phyloP scores from a whole-genome alignment of 83 land plant genomes.

The Picea mariana region DNA sequence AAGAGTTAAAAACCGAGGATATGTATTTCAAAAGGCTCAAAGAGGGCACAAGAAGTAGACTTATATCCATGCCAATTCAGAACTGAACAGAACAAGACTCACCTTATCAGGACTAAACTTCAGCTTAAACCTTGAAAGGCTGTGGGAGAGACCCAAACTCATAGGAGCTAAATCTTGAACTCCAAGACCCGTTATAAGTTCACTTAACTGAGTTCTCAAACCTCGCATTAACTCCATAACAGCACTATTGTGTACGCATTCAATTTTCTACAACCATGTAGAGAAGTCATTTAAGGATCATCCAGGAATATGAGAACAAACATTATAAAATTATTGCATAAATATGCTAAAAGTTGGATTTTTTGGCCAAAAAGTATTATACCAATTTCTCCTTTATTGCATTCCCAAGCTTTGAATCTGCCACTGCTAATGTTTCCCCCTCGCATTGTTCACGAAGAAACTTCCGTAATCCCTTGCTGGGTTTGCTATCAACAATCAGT shows the following conservation, averaged over 20 bases:
- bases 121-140: constrained; percentile 92
- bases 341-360: background rate
- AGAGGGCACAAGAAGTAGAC: background rate
- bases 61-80: background rate
- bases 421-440: constrained; percentile 87
- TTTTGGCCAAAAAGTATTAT: background rate
- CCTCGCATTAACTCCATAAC: constrained; percentile 96
- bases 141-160: constrained; percentile 98
- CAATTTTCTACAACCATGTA: constrained; percentile 70
- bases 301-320: background rate
- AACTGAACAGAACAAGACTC: background rate
- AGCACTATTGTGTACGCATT: constrained; percentile 84
- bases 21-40: background rate
- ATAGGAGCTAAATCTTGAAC: constrained; percentile 92
- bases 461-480: constrained; percentile 86
- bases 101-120: constrained; percentile 99
- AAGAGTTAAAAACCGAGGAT: too few relatives aligned
- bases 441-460: constrained; percentile 81
- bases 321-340: background rate
- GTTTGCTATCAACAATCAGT: constrained; percentile 82
- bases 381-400: constrained; percentile 92
- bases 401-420: constrained; percentile 96
- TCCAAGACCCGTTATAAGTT: constrained; percentile 82
- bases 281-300: constrained; percentile 2
- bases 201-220: constrained; percentile 77